phyloP scores from a whole-genome alignment of 345 rosid species.

The Brassica rapa region DNA sequence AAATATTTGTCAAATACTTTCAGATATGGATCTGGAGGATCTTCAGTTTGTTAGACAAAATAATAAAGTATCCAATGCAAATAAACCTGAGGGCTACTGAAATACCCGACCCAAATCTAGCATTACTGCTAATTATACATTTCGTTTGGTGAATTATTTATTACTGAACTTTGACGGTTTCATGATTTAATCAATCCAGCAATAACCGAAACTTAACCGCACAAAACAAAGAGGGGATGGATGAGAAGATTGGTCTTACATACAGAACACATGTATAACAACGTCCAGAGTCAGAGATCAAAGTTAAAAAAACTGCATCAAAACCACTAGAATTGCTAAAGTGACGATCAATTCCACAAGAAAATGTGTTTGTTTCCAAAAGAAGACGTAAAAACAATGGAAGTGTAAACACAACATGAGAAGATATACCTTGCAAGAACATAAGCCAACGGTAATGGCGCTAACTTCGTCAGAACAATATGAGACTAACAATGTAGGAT shows the following conservation, averaged over 20 bases:
- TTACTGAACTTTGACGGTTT: neutral
- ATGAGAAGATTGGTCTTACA: conserved; percentile 34
- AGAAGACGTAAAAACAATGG: conserved; percentile 14
- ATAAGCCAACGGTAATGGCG: conserved; percentile 24
- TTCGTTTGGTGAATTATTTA: neutral
- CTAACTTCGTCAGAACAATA: conserved; percentile 37
- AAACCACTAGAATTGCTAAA: conserved; percentile 32
- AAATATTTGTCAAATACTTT: neutral
- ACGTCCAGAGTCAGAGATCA: conserved; percentile 12
- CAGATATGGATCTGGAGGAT: neutral
- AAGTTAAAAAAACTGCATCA: conserved; percentile 25
- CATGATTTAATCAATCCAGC: neutral
- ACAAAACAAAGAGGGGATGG: neutral
- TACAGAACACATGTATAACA: conserved; percentile 20
- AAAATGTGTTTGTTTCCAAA: conserved; percentile 28
- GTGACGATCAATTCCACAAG: conserved; percentile 37
- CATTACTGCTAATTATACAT: neutral
- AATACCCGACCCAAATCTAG: neutral
- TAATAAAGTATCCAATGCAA: neutral
- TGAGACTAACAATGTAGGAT: conserved; percentile 4
- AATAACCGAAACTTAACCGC: neutral
- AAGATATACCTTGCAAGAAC: conserved; percentile 44
- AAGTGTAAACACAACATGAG: conserved; percentile 32
- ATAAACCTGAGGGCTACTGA: neutral
- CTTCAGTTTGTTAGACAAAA: neutral